Conservation (phyloP, 106 monocot species). For the Triglochin maritima region DNA sequence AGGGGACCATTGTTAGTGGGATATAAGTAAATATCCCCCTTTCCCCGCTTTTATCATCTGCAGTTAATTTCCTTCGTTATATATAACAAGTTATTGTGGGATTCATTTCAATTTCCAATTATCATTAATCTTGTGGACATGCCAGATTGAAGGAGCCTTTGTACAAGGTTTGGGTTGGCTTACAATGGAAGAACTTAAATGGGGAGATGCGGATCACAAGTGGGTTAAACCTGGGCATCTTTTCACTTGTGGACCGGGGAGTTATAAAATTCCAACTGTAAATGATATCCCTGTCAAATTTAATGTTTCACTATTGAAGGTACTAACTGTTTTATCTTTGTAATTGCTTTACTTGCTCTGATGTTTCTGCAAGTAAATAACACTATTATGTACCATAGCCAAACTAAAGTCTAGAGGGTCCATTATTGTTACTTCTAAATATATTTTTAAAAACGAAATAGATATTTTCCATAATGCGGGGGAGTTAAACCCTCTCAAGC, state of each 20-base stretch:
- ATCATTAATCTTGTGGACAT: not conserved
- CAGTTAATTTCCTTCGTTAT: too few species aligned
- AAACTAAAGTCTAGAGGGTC: too few species aligned
- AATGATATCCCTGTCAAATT: constrained; percentile 95
- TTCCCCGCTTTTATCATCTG: too few species aligned
- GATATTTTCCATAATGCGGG: too few species aligned
- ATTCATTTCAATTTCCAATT: not conserved
- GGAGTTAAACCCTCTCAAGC: too few species aligned
- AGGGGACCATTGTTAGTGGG: too few species aligned
- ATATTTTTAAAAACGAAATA: too few species aligned
- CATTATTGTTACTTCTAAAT: too few species aligned
- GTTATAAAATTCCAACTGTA: constrained; percentile 81
- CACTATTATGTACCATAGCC: not conserved
- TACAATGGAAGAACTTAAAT: constrained; percentile 94
- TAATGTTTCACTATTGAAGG: constrained; percentile 92
- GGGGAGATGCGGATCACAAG: constrained; percentile 88
- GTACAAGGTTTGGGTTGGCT: constrained; percentile 94
- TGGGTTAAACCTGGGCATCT: constrained; percentile 84
- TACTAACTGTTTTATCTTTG: constrained; percentile 11
- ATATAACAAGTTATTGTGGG: too few species aligned
- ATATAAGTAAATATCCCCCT: too few species aligned
- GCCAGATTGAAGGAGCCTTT: constrained; percentile 93
- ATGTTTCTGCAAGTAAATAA: not conserved
- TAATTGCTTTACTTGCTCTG: not conserved
- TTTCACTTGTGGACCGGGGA: constrained; percentile 84